phyloP scores from a whole-genome alignment of 176 grass and related monocot species.

The Phragmites australis region DNA sequence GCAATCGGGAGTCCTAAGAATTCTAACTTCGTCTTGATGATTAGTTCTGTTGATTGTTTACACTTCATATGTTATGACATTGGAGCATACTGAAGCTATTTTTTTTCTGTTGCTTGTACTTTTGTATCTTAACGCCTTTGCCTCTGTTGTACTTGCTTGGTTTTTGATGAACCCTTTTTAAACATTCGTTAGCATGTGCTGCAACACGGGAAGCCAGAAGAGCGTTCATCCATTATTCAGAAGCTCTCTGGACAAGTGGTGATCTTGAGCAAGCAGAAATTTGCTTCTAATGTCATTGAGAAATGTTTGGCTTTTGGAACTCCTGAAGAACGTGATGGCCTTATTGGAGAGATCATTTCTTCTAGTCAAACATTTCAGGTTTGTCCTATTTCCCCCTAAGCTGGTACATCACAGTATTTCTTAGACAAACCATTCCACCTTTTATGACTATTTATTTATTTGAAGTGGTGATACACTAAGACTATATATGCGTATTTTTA shows the following conservation, averaged over 20 bases:
- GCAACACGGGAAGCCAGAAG: conserved; percentile 66
- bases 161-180: background rate
- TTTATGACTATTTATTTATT: background rate
- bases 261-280: conserved; percentile 78
- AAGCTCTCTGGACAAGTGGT: conserved; percentile 66
- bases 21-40: background rate
- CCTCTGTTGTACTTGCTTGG: background rate
- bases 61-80: background rate
- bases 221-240: conserved; percentile 60
- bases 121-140: background rate
- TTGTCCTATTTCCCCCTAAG: background rate
- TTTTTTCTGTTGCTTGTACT: background rate
- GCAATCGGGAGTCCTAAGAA: background rate
- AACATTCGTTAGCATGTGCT: conserved; percentile 62
- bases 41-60: background rate
- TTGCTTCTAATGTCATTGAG: conserved; percentile 83
- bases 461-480: background rate
- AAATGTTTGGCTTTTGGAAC: conserved; percentile 65
- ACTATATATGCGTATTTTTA: background rate
- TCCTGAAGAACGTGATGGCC: conserved; percentile 60
- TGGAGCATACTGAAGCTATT: background rate
- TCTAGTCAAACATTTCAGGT: conserved; percentile 61
- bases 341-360: conserved; percentile 74
- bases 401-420: background rate
- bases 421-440: background rate